These are phyloP conservation scores for Cryptococcus jaspeensis DNA, from an alignment of 1,284 basidiomycete genomes.

Conservation along the genomic window DNA sequence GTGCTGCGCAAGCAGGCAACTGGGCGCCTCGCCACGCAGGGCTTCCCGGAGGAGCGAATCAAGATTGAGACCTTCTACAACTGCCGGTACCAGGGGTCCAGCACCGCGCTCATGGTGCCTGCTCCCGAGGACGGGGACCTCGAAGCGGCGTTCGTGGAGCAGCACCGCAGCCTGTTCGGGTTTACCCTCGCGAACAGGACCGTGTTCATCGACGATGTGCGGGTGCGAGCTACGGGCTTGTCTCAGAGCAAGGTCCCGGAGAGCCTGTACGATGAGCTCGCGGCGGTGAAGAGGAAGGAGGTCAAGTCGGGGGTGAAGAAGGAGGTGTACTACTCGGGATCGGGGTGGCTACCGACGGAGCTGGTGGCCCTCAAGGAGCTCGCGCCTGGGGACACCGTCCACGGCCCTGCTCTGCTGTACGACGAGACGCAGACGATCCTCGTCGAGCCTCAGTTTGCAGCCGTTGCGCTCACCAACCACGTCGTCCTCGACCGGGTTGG, in stretches of 20 bases:
- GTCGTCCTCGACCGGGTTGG: constrained; percentile 57
- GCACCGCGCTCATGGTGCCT: constrained; percentile 42
- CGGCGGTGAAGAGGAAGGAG: constrained; percentile 32
- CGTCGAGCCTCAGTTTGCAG: constrained; percentile 26
- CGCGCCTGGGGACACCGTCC: constrained; percentile 7
- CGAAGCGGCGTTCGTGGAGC: constrained; percentile 28
- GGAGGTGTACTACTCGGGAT: too few species aligned
- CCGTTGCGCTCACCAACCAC: constrained; percentile 54
- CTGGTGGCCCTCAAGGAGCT: too few species aligned
- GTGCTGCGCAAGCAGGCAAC: constrained; percentile 55
- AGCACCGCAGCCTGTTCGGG: constrained; percentile 40
- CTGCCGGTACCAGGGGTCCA: constrained; percentile 37
- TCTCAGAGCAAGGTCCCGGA: too few species aligned
- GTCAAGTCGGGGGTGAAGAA: constrained; percentile 32
- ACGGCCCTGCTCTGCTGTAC: constrained; percentile 27
- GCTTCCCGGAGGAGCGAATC: constrained; percentile 71
- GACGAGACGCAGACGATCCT: constrained; percentile 34
- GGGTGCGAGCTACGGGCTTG: too few species aligned
- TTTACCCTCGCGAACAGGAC: constrained; percentile 33
- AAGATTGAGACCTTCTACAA: constrained; percentile 59
- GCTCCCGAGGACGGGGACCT: constrained; percentile 29
- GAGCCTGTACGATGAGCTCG: constrained; percentile 15
- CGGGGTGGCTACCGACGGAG: too few species aligned
- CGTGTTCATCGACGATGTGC: too few species aligned
- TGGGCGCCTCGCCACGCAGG: constrained; percentile 69